phyloP scores from a whole-genome alignment of 139 green algal genomes.

The Chlorella sp. region DNA sequence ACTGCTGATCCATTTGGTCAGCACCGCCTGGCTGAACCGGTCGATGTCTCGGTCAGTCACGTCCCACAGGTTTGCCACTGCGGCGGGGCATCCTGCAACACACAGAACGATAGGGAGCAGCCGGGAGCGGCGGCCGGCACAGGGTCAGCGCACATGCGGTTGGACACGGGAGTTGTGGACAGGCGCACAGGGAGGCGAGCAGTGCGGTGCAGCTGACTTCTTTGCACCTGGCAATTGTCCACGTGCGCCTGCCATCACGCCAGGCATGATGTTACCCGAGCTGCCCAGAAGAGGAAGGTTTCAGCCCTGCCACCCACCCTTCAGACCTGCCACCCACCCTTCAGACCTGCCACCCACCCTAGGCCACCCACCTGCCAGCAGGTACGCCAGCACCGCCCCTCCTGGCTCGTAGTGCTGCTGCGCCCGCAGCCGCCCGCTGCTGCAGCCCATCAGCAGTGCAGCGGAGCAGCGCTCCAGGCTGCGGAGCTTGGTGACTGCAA shows the following conservation, averaged over 20 bases:
- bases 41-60: constrained; percentile 98
- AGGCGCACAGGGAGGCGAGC: neutral
- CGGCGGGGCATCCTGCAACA: constrained; percentile 75
- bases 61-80: constrained; percentile 95
- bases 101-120: neutral
- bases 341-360: neutral
- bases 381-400: constrained; percentile 79
- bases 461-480: constrained; percentile 68
- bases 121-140: neutral
- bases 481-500: constrained; percentile 58
- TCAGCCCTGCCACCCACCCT: neutral
- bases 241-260: too few relatives aligned
- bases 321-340: constrained; percentile 52
- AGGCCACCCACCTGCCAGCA: constrained; percentile 67
- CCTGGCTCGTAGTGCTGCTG: constrained; percentile 68
- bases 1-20: constrained; percentile 70
- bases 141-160: neutral
- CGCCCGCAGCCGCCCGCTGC: constrained; percentile 76
- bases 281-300: too few relatives aligned
- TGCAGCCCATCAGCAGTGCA: constrained; percentile 93
- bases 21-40: constrained; percentile 74
- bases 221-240: too few relatives aligned
- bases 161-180: neutral
- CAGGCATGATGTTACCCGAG: neutral
- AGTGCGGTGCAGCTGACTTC: too few relatives aligned